These are phyloP conservation scores for Torulaspora quercuum DNA, from an alignment of 805 yeast species.

Conservation along the genomic window DNA sequence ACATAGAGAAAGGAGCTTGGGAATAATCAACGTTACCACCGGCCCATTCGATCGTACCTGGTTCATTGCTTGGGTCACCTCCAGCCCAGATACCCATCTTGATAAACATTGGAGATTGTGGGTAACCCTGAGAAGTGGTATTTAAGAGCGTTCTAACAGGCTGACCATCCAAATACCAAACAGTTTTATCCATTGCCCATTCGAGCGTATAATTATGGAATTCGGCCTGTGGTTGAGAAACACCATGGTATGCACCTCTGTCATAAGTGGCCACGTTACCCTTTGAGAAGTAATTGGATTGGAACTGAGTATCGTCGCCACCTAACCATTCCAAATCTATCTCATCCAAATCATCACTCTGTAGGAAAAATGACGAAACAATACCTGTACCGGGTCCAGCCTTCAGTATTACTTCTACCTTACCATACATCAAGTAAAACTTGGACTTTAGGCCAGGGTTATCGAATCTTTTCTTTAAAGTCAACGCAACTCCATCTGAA, in stretches of 20 bases:
- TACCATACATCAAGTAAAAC: slow-evolving; percentile 87
- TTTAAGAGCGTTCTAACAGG: slow-evolving; percentile 60
- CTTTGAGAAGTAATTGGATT: slow-evolving; percentile 76
- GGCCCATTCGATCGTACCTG: slow-evolving; percentile 79
- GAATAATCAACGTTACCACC: slow-evolving; percentile 69
- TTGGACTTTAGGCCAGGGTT: slow-evolving; percentile 76
- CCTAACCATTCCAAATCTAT: slow-evolving; percentile 88
- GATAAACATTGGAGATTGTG: slow-evolving; percentile 84
- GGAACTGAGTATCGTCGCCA: slow-evolving; percentile 68
- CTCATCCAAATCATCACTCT: slow-evolving; percentile 84
- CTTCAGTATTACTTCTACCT: slow-evolving; percentile 64
- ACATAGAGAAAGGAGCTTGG: slow-evolving; percentile 66
- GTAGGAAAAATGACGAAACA: slow-evolving; percentile 75
- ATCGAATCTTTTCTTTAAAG: slow-evolving; percentile 60
- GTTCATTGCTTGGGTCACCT: slow-evolving; percentile 62
- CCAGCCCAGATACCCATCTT: slow-evolving; percentile 78
- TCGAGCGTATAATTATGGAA: slow-evolving; percentile 80
- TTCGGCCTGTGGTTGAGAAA: slow-evolving; percentile 49
- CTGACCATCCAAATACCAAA: slow-evolving; percentile 72
- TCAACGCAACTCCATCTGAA: slow-evolving; percentile 58
- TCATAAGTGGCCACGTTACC: slow-evolving; percentile 76
- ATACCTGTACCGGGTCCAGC: slow-evolving; percentile 79
- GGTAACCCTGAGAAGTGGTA: slow-evolving; percentile 64
- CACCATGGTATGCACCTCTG: slow-evolving; percentile 69
- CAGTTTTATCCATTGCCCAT: slow-evolving; percentile 65